A percentile compares a stretch with the other conserved stretches of the same genome.
These are phyloP conservation scores for Ochromonas danica DNA, from an alignment of 108 stramenopile species.

Conservation along the genomic window DNA sequence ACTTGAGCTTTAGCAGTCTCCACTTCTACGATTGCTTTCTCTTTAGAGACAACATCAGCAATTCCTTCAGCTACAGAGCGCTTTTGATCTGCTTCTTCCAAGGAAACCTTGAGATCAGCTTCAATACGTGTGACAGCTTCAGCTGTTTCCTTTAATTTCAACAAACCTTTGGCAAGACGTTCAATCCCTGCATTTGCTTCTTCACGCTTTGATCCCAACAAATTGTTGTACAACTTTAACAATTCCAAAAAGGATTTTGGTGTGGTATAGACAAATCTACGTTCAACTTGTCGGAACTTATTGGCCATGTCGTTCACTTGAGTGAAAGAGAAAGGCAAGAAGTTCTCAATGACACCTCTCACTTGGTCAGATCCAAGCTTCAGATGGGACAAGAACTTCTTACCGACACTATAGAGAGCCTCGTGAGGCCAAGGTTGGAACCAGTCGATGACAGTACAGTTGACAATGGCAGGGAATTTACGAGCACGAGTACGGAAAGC, in stretches of 20 bases:
- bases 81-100: slow-evolving; percentile 74
- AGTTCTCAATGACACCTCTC: slow-evolving; percentile 65
- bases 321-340: slow-evolving; percentile 69
- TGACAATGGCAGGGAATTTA: slow-evolving; percentile 68
- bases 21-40: slow-evolving; percentile 70
- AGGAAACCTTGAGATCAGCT: slow-evolving; percentile 66
- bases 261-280: slow-evolving; percentile 68
- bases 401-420: slow-evolving; percentile 63
- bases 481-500: slow-evolving; percentile 60
- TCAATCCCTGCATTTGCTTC: slow-evolving; percentile 55
- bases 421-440: slow-evolving; percentile 72
- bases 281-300: slow-evolving; percentile 57
- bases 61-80: slow-evolving; percentile 71
- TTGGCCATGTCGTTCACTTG: slow-evolving; percentile 65
- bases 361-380: slow-evolving; percentile 46
- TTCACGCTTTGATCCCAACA: slow-evolving; percentile 60
- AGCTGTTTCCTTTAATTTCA: slow-evolving; percentile 67
- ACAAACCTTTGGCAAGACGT: slow-evolving; percentile 69
- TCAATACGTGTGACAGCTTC: slow-evolving; percentile 69
- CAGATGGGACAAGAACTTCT: slow-evolving; percentile 52
- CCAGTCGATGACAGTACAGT: slow-evolving; percentile 72
- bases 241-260: slow-evolving; percentile 73
- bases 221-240: slow-evolving; percentile 65
- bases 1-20: slow-evolving; percentile 69
- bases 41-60: slow-evolving; percentile 70